A percentile compares a stretch with the other conserved stretches of the same genome.
These are phyloP conservation scores for Lepidium sativum DNA, from an alignment of 345 rosid genomes.

Conservation along the genomic window DNA sequence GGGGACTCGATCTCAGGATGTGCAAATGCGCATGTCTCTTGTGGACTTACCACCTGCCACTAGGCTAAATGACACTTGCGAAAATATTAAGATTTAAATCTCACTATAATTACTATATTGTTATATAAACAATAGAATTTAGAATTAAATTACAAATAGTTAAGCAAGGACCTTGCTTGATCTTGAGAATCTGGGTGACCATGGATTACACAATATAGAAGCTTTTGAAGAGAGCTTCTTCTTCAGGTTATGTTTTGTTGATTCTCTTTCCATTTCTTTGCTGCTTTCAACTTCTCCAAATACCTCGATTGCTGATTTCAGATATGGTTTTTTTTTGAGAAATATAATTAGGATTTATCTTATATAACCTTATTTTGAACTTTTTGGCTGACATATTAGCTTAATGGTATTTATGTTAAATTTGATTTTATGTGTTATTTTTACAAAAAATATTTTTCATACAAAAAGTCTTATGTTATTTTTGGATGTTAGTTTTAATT, in stretches of 20 bases:
- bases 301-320: conserved; percentile 18
- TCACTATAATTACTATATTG: conserved; percentile 12
- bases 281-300: conserved; percentile 20
- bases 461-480: too few species aligned
- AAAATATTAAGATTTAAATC: neutral
- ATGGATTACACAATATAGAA: conserved; percentile 16
- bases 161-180: conserved; percentile 20
- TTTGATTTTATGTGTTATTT: too few species aligned
- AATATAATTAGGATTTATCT: neutral
- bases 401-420: too few species aligned
- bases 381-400: too few species aligned
- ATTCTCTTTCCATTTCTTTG: conserved; percentile 14
- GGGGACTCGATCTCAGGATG: too few species aligned
- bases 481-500: too few species aligned
- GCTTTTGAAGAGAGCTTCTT: conserved; percentile 24
- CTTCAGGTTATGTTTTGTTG: conserved; percentile 10
- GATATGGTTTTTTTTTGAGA: neutral
- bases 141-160: neutral
- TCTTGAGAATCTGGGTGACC: conserved; percentile 28
- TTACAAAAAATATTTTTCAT: too few species aligned
- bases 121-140: conserved; percentile 13
- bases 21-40: too few species aligned
- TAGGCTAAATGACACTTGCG: too few species aligned
- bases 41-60: too few species aligned
- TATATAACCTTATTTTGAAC: neutral